Percentiles rank a stretch among this genome's conserved stretches.
Evolutionary conservation across 2,329 filamentous ascomycete species (phyloP).

Genomic region (Bisporella sp.): DNA sequence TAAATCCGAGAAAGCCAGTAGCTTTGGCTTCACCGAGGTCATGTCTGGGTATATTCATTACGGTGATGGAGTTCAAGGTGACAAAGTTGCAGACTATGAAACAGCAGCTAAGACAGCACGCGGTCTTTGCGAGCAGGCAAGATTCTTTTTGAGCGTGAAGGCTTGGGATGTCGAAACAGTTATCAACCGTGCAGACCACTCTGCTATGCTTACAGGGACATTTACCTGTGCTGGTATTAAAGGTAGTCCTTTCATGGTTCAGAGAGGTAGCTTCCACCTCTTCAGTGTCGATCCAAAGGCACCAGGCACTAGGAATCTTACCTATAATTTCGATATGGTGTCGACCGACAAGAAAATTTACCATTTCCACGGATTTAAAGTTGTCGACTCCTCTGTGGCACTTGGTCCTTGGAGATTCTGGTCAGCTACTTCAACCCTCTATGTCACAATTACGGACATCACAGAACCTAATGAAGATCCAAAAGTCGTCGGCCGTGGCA

Average conservation of each 20-base stretch:
- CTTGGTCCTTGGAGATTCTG: constrained; percentile 50
- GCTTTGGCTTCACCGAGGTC: constrained; percentile 56
- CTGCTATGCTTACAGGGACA: constrained; percentile 49
- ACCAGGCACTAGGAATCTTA: constrained; percentile 51
- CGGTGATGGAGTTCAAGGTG: constrained; percentile 33
- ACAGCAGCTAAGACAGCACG: constrained; percentile 45
- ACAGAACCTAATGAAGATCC: constrained; percentile 2
- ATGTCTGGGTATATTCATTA: constrained; percentile 56
- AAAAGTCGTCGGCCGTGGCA: constrained; percentile 48
- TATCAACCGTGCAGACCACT: constrained; percentile 40
- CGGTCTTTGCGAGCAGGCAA: constrained; percentile 46
- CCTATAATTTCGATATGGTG: constrained; percentile 55
- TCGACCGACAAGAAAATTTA: constrained; percentile 44
- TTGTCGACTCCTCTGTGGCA: constrained; percentile 52
- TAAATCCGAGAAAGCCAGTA: constrained; percentile 31
- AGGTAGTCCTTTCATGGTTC: constrained; percentile 54
- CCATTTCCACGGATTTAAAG: constrained; percentile 56
- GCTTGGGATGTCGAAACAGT: constrained; percentile 44
- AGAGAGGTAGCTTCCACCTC: constrained; percentile 48
- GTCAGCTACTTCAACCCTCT: constrained; percentile 55
- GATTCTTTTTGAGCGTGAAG: constrained; percentile 53
- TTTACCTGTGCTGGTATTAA: constrained; percentile 48
- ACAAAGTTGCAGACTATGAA: constrained; percentile 45
- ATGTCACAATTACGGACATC: constrained; percentile 46
- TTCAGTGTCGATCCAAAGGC: constrained; percentile 46